Conservation (phyloP, 805 yeast species). For the Yarrowia sp. region DNA sequence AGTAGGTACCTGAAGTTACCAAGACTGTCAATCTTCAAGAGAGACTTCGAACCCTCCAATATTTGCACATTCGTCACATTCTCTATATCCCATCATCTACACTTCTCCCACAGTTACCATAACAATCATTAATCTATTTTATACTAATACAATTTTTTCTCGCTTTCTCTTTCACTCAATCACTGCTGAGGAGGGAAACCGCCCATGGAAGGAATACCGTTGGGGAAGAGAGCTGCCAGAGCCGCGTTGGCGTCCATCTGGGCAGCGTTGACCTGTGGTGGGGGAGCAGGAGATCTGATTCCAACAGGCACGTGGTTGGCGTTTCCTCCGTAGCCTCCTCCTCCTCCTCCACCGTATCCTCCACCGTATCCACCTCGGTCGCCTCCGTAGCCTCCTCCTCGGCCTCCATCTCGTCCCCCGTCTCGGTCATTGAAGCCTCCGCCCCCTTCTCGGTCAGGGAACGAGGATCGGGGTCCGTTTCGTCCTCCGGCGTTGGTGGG, state of each 20-base stretch:
- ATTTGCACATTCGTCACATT: too few relatives aligned
- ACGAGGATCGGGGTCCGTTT: constrained; percentile 82
- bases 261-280: constrained; percentile 20
- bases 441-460: constrained; percentile 41
- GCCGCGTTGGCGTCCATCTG: constrained; percentile 39
- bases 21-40: too few relatives aligned
- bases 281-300: constrained; percentile 19
- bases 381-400: constrained; percentile 24
- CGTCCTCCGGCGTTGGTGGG: constrained; percentile 81
- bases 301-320: constrained; percentile 30
- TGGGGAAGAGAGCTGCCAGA: constrained; percentile 38
- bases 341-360: constrained; percentile 13
- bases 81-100: too few relatives aligned
- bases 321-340: constrained; percentile 15
- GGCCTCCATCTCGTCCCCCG: constrained; percentile 7
- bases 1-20: too few relatives aligned
- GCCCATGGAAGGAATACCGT: constrained; percentile 36
- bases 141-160: too few relatives aligned
- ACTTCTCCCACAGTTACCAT: not conserved
- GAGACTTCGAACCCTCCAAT: too few relatives aligned
- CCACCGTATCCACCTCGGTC: constrained; percentile 27
- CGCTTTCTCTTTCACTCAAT: too few relatives aligned
- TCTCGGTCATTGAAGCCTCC: constrained; percentile 1
- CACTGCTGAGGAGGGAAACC: constrained; percentile 37
- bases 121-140: constrained; percentile 10